Evolutionary conservation across 1,284 basidiomycete genomes (phyloP), one percentile per base, ranked within the genome.

Genomic region (Apiotrichum veenhuisii): DNA sequence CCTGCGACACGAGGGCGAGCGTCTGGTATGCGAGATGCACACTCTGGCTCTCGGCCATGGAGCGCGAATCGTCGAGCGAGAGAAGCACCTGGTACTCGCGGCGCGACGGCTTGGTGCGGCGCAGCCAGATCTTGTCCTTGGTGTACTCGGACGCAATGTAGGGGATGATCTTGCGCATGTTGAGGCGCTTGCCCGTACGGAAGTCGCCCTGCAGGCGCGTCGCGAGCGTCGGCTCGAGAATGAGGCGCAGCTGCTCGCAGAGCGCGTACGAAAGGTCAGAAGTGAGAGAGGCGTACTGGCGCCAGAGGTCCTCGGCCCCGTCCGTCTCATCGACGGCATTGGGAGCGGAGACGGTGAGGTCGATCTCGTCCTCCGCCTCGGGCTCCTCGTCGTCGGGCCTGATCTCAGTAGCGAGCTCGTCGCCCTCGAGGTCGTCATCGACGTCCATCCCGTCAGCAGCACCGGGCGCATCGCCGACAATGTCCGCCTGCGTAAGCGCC

Each of bases 71-170:
- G 72, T 98, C 96, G 52, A 99, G 85, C 8, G 92, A 88, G 52
- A 99, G 83, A 45, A 98, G 83, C 3, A 99, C 87, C 71, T 98
- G 96, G 76, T 98, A 98, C 74, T 98, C 94, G 51, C 96, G 85
- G 69, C 91, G 86, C 68, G 89, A 91, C 0, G 96, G 95, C 58
- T 90, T 87, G 5, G 94, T 97, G 30, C 96, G 84, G 27, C 96
- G 86, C 34, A 98, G 81, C 96, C 96, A 99, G 68, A 98, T 98
- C 80, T 96, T 96, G 82, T 99, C 96, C 77, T 98, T 98, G 56
- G 94, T 97, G 80, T 93, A 99, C 79, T 99, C 96, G 75, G 89
- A 92, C 11, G 96, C 96, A 65, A 99, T 95, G 80, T 97, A 99
- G 2, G 91, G 87, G 55, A 99, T 93, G 74, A 99, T 94, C 80